These are phyloP conservation scores for Saxophila tyrrhenica DNA, from an alignment of 495 filamentous ascomycete genomes.

Conservation along the genomic window DNA sequence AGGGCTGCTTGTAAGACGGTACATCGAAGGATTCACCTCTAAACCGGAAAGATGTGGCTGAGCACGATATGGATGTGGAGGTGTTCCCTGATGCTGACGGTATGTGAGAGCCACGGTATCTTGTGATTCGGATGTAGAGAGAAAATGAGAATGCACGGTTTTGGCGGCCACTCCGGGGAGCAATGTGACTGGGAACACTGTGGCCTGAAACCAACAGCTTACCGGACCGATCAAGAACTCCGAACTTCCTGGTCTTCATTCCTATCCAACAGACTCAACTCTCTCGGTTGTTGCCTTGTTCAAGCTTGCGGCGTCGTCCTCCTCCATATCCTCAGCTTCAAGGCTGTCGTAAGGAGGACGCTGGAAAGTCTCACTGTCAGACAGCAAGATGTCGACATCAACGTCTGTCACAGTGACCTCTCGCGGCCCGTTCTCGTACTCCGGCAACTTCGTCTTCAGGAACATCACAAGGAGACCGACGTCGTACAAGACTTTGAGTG, in stretches of 20 bases:
- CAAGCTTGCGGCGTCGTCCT: neutral
- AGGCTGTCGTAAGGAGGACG: neutral
- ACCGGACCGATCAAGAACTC: too few relatives aligned
- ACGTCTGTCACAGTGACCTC: conserved; percentile 6
- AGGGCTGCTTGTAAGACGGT: too few relatives aligned
- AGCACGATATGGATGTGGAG: too few relatives aligned
- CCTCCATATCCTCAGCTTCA: neutral
- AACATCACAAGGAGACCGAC: conserved; percentile 61
- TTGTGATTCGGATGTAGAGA: too few relatives aligned
- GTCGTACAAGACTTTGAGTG: conserved; percentile 60
- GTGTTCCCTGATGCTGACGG: too few relatives aligned
- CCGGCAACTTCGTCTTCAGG: conserved; percentile 19
- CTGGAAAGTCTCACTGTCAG: conserved; percentile 4
- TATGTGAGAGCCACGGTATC: too few relatives aligned
- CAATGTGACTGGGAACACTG: too few relatives aligned
- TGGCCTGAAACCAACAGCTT: too few relatives aligned
- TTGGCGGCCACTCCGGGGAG: too few relatives aligned
- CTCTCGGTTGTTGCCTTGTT: neutral
- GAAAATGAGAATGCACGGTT: too few relatives aligned
- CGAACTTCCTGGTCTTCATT: neutral
- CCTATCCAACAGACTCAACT: neutral
- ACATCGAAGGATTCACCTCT: too few relatives aligned
- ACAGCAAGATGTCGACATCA: conserved; percentile 10
- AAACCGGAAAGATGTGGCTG: too few relatives aligned
- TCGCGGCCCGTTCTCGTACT: neutral